Evolutionary conservation across 257 asterid species (phyloP), one percentile per base, ranked within the genome.

Genomic region (Nicotiana tomentosiformis): DNA sequence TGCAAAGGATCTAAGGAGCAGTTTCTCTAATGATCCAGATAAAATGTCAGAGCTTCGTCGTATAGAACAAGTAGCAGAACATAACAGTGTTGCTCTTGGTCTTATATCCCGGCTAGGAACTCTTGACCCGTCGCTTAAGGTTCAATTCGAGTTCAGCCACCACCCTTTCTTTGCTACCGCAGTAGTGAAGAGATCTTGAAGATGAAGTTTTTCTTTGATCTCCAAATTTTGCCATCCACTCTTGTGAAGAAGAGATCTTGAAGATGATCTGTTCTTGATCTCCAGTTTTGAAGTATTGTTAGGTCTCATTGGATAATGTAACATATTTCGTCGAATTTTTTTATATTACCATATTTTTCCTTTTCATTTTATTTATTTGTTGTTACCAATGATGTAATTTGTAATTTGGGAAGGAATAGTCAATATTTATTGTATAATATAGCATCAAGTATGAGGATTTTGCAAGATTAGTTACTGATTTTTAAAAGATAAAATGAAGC

Each of bases 21-120:
- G 82, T 84, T 96, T 90, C 86, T 86, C 97, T 8, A 91, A 87
- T 39, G 93, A 96, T 84, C 91, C 91, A 12, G 91, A 87, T 81
- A 93, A 87, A 84, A 49, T 92, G 84, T 88, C 90, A 3, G 98
- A 96, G 89, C 94, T 96, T 82, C 95, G 91, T 4, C 88, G 77
- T 49, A 86, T 96, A 53, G 98, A 96, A 84, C 99, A 92, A 88
- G 98, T 96, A 74, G 98, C 98, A 26, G 99, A 96, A 86, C 99
- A 92, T 82, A 96, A 96, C 84, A 82, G 82, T 56, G 96, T 94
- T 39, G 99, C 98, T 70, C 89, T 93, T 37, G 90, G 90, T 88
- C 95, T 96, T 69, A 86, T 96, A 69, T 66, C 88, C 85, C 97
- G 91, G 87, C 82, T 94, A 87, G 98, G 98, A 55, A 88, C 85